Evolutionary conservation across 148 eudicot species (phyloP), one percentile per base, ranked within the genome.

Genomic region (Camellia sinensis): DNA sequence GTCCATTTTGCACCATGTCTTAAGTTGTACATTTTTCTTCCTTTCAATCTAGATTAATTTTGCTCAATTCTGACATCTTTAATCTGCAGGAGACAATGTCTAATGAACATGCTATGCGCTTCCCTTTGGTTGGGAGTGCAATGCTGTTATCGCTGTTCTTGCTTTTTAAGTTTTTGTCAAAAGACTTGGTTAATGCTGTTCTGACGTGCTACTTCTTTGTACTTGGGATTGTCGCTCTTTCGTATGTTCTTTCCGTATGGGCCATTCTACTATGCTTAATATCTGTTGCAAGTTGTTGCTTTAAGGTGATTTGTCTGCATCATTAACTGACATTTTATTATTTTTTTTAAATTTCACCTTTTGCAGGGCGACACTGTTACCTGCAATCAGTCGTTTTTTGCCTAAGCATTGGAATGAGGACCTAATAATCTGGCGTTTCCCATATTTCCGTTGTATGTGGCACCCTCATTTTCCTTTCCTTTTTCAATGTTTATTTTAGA

Each of bases 41-140:
- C 70, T 72, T 75, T 21, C 10, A 56, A 72, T 65, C 4, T 60
- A 53, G 71, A 7, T 13, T 53, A 75, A 13, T 11, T 10, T 60
- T 72, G 10, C 52, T 52, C 12, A 78, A 63, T 66, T 54, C 4
- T 79, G 59, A 40, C 43, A 13, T 62, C 46, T 65, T 13, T 60
- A 79, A 80, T 68, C 73, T 90, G 85, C 92, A 96, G 99, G 99
- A 96, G 85, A 92, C 98, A 9, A 96, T 96, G 99, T 93, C 99
- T 80, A 96, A 90, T 43, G 97, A 93, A 83, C 99, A 96, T 79
- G 99, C 99, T 19, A 92, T 96, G 99, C 88, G 98, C 43, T 96
- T 96, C 73, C 99, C 99, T 41, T 89, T 96, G 82, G 97, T 96
- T 77, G 99, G 98, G 71, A 96, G 98, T 84, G 99, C 98, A 21